A percentile compares a stretch with the other conserved stretches of the same genome.
Evolutionary conservation across 805 yeast genomes (phyloP).

Genomic region (Citeromyces matritensis): DNA sequence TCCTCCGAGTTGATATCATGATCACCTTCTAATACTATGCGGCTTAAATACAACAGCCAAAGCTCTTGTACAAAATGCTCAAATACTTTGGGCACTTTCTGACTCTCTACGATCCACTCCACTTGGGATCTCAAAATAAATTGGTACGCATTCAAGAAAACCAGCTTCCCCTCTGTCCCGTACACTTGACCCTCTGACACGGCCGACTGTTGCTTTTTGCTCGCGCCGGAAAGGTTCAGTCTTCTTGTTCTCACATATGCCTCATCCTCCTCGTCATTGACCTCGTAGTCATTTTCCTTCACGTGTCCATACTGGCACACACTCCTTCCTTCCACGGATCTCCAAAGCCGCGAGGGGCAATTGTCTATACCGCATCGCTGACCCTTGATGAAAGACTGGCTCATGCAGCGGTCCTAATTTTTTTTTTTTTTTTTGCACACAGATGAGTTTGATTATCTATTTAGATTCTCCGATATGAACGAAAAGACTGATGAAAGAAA

Average conservation of each 20-base stretch:
- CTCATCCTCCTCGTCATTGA: conserved; percentile 61
- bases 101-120: conserved; percentile 17
- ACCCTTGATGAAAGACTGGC: conserved; percentile 44
- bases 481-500: neutral
- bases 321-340: conserved; percentile 57
- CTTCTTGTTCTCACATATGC: conserved; percentile 41
- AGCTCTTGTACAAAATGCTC: conserved; percentile 16
- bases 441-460: no score
- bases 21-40: neutral
- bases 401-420: neutral
- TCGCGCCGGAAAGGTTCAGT: conserved; percentile 20
- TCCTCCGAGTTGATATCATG: neutral
- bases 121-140: conserved; percentile 31
- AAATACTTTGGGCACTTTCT: conserved; percentile 6
- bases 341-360: conserved; percentile 70
- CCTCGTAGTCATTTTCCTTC: conserved; percentile 62
- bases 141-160: conserved; percentile 11
- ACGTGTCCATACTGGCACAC: conserved; percentile 91
- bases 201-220: neutral
- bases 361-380: conserved; percentile 82
- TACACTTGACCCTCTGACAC: neutral
- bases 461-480: no score
- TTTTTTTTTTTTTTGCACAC: no score
- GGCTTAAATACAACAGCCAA: conserved; percentile 11
- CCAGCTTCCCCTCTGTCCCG: conserved; percentile 1